phyloP scores from a whole-genome alignment of 495 filamentous ascomycete genomes.

The Annulohypoxylon moriforme region DNA sequence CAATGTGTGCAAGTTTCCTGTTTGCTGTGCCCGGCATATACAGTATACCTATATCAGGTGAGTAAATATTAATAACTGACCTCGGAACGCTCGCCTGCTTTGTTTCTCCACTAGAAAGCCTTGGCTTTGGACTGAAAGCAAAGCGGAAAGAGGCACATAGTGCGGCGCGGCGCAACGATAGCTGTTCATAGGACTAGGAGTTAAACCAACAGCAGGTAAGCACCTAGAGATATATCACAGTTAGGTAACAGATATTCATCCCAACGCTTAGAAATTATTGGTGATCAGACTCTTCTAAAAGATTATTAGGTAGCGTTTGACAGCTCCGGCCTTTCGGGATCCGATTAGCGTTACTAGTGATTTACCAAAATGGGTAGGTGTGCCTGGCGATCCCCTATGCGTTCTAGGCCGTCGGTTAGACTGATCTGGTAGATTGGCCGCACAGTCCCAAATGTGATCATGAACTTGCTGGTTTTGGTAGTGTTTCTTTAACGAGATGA shows the following conservation, averaged over 20 bases:
- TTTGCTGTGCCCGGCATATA: neutral
- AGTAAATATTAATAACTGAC: neutral
- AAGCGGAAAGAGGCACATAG: constrained; percentile 12
- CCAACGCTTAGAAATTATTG: constrained; percentile 25
- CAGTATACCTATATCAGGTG: neutral
- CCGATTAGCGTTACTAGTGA: constrained; percentile 13
- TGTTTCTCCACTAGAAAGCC: neutral
- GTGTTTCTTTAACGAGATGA: constrained; percentile 41
- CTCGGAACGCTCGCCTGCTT: constrained; percentile 31
- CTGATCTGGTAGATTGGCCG: constrained; percentile 30
- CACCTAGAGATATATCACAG: constrained; percentile 16
- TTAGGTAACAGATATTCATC: constrained; percentile 40
- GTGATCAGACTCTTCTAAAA: constrained; percentile 16
- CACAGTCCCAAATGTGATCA: constrained; percentile 32
- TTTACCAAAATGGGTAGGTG: constrained; percentile 25
- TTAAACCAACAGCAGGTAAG: constrained; percentile 12
- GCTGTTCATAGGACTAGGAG: constrained; percentile 4
- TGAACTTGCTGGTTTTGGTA: constrained; percentile 5
- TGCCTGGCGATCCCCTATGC: constrained; percentile 36
- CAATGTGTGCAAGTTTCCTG: neutral
- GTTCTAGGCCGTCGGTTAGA: constrained; percentile 34
- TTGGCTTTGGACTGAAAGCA: neutral
- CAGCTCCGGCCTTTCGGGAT: constrained; percentile 1
- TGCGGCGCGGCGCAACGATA: neutral
- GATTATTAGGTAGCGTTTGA: neutral